Evolutionary conservation across 2,329 filamentous ascomycete genomes (phyloP).

Genomic region (Colletotrichum tropicale): DNA sequence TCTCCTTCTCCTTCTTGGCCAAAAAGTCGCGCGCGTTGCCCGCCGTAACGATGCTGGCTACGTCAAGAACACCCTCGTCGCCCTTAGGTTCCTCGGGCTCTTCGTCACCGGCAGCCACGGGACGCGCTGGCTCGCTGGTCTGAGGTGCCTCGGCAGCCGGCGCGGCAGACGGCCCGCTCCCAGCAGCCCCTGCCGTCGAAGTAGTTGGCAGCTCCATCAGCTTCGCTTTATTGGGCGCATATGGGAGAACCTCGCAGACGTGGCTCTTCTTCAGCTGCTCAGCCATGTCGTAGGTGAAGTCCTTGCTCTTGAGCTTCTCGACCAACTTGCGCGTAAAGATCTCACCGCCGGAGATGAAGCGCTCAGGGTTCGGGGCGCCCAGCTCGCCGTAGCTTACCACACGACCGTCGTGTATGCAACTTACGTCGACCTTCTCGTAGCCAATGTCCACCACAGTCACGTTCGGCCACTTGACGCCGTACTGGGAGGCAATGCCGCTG

Average conservation of each 20-base stretch:
- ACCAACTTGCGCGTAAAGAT: conserved; percentile 79
- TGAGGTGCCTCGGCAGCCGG: conserved; percentile 38
- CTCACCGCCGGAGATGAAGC: conserved; percentile 77
- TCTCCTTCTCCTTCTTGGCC: conserved; percentile 83
- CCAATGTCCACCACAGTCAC: conserved; percentile 92
- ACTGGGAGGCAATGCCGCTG: conserved; percentile 84
- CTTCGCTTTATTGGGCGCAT: conserved; percentile 46
- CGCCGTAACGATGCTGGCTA: conserved; percentile 83
- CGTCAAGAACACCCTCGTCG: conserved; percentile 75
- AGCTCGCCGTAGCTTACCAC: conserved; percentile 71
- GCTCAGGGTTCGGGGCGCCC: conserved; percentile 56
- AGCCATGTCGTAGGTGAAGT: conserved; percentile 69
- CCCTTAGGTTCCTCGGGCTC: conserved; percentile 44
- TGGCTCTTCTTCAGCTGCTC: conserved; percentile 72
- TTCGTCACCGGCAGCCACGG: conserved; percentile 20
- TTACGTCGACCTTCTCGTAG: conserved; percentile 90
- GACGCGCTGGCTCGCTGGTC: conserved; percentile 33
- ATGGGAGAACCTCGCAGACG: conserved; percentile 71
- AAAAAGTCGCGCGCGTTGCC: conserved; percentile 84
- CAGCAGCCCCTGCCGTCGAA: conserved; percentile 29
- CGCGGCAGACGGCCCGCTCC: not conserved
- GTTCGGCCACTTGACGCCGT: conserved; percentile 75
- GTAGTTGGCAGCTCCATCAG: conserved; percentile 52
- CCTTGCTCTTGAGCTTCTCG: conserved; percentile 65
- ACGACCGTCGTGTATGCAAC: conserved; percentile 83